Percentiles rank a stretch among this genome's conserved stretches.
phyloP scores from a whole-genome alignment of 2,329 filamentous ascomycete species.

The Microdochium nivale region DNA sequence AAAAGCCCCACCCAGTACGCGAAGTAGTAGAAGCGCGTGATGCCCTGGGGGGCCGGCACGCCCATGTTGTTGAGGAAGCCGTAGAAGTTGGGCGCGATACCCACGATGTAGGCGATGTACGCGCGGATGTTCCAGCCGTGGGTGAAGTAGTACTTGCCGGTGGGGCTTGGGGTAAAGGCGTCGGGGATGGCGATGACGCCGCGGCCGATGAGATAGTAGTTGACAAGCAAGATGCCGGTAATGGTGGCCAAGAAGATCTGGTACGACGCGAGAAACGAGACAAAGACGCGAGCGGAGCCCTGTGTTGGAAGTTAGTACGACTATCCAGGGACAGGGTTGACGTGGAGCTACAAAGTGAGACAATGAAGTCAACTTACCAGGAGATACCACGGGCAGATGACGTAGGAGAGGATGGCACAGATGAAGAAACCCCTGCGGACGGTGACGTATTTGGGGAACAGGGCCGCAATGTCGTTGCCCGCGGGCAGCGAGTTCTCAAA shows the following conservation, averaged over 20 bases:
- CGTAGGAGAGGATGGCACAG: constrained; percentile 8
- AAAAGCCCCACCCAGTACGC: constrained; percentile 45
- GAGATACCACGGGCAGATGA: constrained; percentile 13
- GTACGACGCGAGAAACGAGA: constrained; percentile 30
- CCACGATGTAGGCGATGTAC: constrained; percentile 19
- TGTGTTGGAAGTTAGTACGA: not conserved
- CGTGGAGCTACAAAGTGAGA: not conserved
- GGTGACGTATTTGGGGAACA: constrained; percentile 20
- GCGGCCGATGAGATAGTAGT: constrained; percentile 30
- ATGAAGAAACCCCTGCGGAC: constrained; percentile 21
- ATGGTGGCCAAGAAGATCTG: constrained; percentile 32
- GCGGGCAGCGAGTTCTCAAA: constrained; percentile 19
- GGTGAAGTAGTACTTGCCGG: constrained; percentile 21
- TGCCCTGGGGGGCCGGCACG: constrained; percentile 20
- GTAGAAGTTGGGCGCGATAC: constrained; percentile 29
- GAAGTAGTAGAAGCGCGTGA: constrained; percentile 43
- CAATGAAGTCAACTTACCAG: constrained; percentile 1
- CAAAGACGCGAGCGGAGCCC: constrained; percentile 24
- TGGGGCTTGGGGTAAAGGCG: constrained; percentile 12
- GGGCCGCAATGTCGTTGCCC: constrained; percentile 19
- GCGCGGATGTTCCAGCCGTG: constrained; percentile 25
- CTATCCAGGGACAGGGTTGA: not conserved
- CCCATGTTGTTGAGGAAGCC: constrained; percentile 32
- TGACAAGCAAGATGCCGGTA: constrained; percentile 28
- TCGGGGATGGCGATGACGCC: constrained; percentile 25